These are phyloP conservation scores for Macrolepiota albuminosa DNA, from an alignment of 768 basidiomycete species.

Conservation along the genomic window DNA sequence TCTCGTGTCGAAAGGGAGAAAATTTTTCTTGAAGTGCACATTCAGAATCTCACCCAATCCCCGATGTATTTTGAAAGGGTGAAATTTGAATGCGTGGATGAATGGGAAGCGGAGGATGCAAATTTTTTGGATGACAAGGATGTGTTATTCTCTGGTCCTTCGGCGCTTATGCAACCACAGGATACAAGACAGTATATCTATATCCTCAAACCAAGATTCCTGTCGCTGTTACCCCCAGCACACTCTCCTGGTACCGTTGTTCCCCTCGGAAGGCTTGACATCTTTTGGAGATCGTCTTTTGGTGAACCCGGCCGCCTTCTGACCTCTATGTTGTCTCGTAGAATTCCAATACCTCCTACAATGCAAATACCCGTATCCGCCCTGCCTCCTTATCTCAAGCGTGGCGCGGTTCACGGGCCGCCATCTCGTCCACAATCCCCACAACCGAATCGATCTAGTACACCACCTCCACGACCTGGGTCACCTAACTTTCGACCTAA, in stretches of 20 bases:
- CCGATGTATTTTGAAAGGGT: slow-evolving; percentile 81
- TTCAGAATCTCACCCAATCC: slow-evolving; percentile 81
- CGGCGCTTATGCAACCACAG: slow-evolving; percentile 76
- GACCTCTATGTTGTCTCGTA: slow-evolving; percentile 84
- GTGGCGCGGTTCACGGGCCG: slow-evolving; percentile 32
- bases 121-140: slow-evolving; percentile 35
- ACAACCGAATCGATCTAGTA: slow-evolving; percentile 41
- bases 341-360: slow-evolving; percentile 55
- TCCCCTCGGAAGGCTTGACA: slow-evolving; percentile 82
- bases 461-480: slow-evolving; percentile 45
- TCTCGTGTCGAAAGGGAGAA: slow-evolving; percentile 66
- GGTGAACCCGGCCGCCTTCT: slow-evolving; percentile 85
- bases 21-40: slow-evolving; percentile 88
- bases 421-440: slow-evolving; percentile 59
- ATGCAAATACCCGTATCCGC: slow-evolving; percentile 59
- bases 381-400: slow-evolving; percentile 73
- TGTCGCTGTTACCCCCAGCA: slow-evolving; percentile 39
- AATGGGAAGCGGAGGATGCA: slow-evolving; percentile 55
- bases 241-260: slow-evolving; percentile 68
- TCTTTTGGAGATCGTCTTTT: slow-evolving; percentile 81
- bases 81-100: slow-evolving; percentile 67
- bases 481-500: slow-evolving; percentile 41
- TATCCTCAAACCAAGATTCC: slow-evolving; percentile 53
- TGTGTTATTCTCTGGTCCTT: slow-evolving; percentile 53
- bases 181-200: slow-evolving; percentile 88